These are phyloP conservation scores for Didymella segeticola DNA, from an alignment of 2,329 filamentous ascomycete species.

Conservation along the genomic window DNA sequence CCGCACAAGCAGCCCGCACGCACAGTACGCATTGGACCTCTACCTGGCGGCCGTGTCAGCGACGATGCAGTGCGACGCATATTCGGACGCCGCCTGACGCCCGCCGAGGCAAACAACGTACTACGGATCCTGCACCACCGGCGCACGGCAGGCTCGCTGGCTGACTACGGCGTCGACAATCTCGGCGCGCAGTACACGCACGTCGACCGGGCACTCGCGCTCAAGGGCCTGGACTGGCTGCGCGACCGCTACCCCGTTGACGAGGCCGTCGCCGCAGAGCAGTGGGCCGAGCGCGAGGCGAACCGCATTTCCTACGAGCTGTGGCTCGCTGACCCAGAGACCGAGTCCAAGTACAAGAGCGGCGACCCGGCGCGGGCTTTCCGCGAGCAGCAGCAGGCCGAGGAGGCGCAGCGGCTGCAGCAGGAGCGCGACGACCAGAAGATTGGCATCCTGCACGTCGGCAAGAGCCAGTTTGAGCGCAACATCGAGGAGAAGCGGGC, in stretches of 20 bases:
- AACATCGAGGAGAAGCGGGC: constrained; percentile 44
- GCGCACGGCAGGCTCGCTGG: constrained; percentile 48
- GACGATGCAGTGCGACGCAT: constrained; percentile 35
- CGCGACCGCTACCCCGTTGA: constrained; percentile 48
- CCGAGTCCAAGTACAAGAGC: constrained; percentile 46
- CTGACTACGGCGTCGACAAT: constrained; percentile 49
- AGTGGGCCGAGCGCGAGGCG: constrained; percentile 49
- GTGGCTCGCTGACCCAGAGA: constrained; percentile 47
- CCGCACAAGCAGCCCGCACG: constrained; percentile 32
- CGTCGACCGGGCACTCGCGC: constrained; percentile 34
- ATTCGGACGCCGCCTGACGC: constrained; percentile 40
- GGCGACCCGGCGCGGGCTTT: constrained; percentile 42
- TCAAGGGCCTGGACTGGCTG: constrained; percentile 46
- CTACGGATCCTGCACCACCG: constrained; percentile 50
- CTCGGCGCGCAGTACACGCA: constrained; percentile 38
- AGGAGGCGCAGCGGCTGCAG: constrained; percentile 32
- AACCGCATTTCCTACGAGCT: constrained; percentile 49
- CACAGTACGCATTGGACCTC: constrained; percentile 41
- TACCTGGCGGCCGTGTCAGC: constrained; percentile 39
- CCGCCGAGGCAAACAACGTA: constrained; percentile 43
- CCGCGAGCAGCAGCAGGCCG: constrained; percentile 43
- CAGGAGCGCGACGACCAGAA: constrained; percentile 32
- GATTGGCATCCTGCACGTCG: constrained; percentile 45
- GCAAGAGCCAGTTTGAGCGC: constrained; percentile 44
- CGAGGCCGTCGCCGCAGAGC: constrained; percentile 49